Percentiles rank a stretch among this genome's conserved stretches.
phyloP scores from a whole-genome alignment of 805 yeast genomes.

The Candida qinlingensis region DNA sequence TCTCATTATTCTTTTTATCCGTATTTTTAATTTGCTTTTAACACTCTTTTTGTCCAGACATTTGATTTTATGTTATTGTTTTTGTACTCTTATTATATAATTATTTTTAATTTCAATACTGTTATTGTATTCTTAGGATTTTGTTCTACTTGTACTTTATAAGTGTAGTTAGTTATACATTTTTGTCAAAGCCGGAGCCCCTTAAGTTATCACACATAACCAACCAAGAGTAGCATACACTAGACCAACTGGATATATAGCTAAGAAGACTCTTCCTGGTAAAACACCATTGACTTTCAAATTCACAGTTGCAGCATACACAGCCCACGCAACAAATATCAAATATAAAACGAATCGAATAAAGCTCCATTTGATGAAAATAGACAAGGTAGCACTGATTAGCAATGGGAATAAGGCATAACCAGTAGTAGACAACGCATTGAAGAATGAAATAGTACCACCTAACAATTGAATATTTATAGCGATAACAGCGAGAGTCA shows the following conservation, averaged over 20 bases:
- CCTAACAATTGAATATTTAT: slow-evolving; percentile 60
- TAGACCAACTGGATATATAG: slow-evolving; percentile 61
- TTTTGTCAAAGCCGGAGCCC: too few species aligned
- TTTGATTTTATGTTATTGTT: not conserved
- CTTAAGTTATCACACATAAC: slow-evolving; percentile 55
- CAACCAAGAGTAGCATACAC: slow-evolving; percentile 60
- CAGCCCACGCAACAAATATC: slow-evolving; percentile 53
- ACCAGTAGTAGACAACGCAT: slow-evolving; percentile 66
- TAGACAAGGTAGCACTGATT: slow-evolving; percentile 44
- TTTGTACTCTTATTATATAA: not conserved
- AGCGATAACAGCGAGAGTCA: slow-evolving; percentile 55
- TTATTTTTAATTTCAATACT: not conserved
- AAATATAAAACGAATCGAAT: slow-evolving; percentile 43
- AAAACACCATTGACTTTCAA: slow-evolving; percentile 58
- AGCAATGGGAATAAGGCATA: slow-evolving; percentile 66
- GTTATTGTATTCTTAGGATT: not conserved
- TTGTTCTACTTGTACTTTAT: not conserved
- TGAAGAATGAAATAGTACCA: slow-evolving; percentile 57
- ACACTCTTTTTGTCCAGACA: not conserved
- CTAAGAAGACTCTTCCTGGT: slow-evolving; percentile 55
- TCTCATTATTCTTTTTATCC: too few species aligned
- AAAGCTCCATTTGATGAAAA: slow-evolving; percentile 42
- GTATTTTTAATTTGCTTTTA: too few species aligned
- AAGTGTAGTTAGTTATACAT: not conserved
- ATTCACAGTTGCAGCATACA: slow-evolving; percentile 57